These are phyloP conservation scores for Kwoniella dejecticola DNA, from an alignment of 768 basidiomycete species.

Conservation along the genomic window DNA sequence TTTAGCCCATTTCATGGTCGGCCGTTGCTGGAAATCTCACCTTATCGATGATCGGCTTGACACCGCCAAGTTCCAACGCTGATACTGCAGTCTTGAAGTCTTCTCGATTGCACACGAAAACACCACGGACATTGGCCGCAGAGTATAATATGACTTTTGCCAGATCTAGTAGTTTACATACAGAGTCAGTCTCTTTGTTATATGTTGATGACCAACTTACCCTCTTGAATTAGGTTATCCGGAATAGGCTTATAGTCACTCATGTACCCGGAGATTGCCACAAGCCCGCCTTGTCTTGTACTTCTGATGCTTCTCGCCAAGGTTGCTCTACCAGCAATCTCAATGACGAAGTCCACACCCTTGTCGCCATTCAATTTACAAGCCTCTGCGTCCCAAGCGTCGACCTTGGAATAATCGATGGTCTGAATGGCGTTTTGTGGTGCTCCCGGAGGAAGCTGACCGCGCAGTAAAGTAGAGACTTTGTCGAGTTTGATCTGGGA, in stretches of 20 bases:
- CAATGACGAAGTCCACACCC: constrained; percentile 49
- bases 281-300: constrained; percentile 40
- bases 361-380: constrained; percentile 54
- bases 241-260: constrained; percentile 40
- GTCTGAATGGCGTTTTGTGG: constrained; percentile 37
- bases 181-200: not conserved
- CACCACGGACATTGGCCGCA: constrained; percentile 54
- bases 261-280: constrained; percentile 46
- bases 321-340: constrained; percentile 45
- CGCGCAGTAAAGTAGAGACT: constrained; percentile 62
- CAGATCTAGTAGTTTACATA: constrained; percentile 43
- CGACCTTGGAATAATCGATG: constrained; percentile 66
- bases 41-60: constrained; percentile 63
- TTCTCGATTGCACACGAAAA: constrained; percentile 56
- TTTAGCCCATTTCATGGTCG: not conserved
- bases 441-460: constrained; percentile 54
- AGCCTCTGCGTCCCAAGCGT: constrained; percentile 66
- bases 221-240: constrained; percentile 36
- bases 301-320: constrained; percentile 40
- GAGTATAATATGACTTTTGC: constrained; percentile 56
- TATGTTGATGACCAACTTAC: constrained; percentile 9
- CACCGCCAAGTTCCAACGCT: constrained; percentile 59
- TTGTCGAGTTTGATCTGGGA: constrained; percentile 64
- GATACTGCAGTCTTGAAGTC: constrained; percentile 66
- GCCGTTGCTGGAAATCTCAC: constrained; percentile 42